Evolutionary conservation across 106 monocot genomes (phyloP).

Genomic region (Hemerocallis citrina): DNA sequence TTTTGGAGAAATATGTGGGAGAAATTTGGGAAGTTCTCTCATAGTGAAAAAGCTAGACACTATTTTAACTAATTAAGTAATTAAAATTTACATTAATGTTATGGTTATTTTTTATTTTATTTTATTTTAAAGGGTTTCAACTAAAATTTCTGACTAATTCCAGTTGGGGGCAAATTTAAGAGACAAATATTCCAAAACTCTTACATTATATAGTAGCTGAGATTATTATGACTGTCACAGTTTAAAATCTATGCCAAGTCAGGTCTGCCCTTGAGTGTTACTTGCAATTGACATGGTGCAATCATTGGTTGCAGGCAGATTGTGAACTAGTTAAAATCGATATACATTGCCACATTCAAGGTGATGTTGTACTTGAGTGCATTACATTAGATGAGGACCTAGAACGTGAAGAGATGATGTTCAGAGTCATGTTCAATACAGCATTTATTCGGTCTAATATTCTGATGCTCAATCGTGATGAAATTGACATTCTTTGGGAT

Average conservation of each 20-base stretch:
- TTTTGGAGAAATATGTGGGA: too few species aligned
- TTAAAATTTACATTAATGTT: too few species aligned
- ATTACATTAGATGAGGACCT: constrained; percentile 67
- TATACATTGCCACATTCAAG: constrained; percentile 82
- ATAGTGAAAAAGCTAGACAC: too few species aligned
- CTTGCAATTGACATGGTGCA: not conserved
- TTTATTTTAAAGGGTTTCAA: too few species aligned
- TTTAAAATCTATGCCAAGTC: not conserved
- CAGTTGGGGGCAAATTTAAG: too few species aligned
- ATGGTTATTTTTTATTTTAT: too few species aligned
- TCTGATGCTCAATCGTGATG: constrained; percentile 89
- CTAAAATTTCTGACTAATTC: too few species aligned
- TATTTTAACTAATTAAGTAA: too few species aligned
- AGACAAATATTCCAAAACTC: too few species aligned
- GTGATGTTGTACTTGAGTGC: constrained; percentile 95
- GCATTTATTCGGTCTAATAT: constrained; percentile 96
- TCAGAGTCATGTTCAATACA: constrained; percentile 95
- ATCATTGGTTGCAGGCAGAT: constrained; percentile 51
- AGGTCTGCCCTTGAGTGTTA: not conserved
- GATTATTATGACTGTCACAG: too few species aligned
- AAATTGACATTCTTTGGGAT: constrained; percentile 90
- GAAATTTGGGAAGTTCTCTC: too few species aligned
- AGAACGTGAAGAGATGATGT: constrained; percentile 84
- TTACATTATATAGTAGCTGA: too few species aligned
- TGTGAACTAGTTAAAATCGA: constrained; percentile 92